Base-by-base conservation (phyloP, 768 basidiomycete species). In the Tremella mesenterica region DNA sequence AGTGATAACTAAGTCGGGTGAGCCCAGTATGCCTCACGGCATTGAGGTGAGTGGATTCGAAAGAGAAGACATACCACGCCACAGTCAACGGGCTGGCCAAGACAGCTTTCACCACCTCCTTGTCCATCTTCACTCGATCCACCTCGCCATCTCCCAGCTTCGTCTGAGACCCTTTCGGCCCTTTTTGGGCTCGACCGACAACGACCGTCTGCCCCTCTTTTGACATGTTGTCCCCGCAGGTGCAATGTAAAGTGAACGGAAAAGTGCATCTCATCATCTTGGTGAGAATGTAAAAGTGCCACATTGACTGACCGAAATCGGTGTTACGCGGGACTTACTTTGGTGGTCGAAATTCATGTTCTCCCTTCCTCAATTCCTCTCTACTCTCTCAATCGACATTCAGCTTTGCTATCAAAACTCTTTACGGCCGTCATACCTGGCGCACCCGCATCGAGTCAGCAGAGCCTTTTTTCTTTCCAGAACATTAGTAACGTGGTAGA, bases 401-500 rank as follows among this genome's bases (percentile, higher is more conserved):
- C 33, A 58, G 44, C n/a, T n/a, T n/a, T n/a, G n/a, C 26, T 16
- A 12, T 28, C 27, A 52, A 55, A 49, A 61, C 69, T 71, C 70
- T 60, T 65, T 71, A 69, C 70, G 70, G 70, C 67, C 68, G 64
- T 63, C 60, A 57, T 53, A 53, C 54, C 48, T 52, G 62, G 59
- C 67, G 68, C 70, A 71, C 70, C 70, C 70, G 70, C 67, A 71
- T 65, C 61, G 70, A 71, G 67, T 67, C 53, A 64, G 58, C 57
- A 38, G 46, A 56, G 47, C 51, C 48, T 55, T 44, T 53, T 33
- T 33, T 55, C 16, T 50, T 31, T 39, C 53, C 21, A 39, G 60
- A 60, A 45, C 33, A 26, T 36, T 57, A 56, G 23, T 18, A 41
- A 41, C n/a, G 38, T 23, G 23, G 33, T 41, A 41, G 38, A 64